Conservation (phyloP, 1,284 basidiomycete genomes). For the Inonotus obliquus region DNA sequence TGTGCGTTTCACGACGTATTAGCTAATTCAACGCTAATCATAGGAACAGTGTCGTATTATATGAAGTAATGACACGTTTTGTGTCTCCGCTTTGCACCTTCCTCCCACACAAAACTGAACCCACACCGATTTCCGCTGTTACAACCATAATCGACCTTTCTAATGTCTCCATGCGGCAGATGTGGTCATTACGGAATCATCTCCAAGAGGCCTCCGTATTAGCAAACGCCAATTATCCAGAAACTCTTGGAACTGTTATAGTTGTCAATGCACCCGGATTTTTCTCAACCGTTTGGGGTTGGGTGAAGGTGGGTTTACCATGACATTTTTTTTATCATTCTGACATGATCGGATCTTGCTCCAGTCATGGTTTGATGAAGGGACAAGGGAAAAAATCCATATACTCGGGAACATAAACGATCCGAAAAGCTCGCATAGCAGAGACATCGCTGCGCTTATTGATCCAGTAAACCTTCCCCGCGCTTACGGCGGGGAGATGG, state of each 20-base stretch:
- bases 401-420: constrained; percentile 46
- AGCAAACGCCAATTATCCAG: constrained; percentile 76
- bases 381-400: constrained; percentile 66
- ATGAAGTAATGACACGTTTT: constrained; percentile 65
- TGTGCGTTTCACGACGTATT: constrained; percentile 42
- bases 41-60: constrained; percentile 43
- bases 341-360: neutral
- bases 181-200: constrained; percentile 66
- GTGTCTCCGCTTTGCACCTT: constrained; percentile 58
- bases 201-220: constrained; percentile 69
- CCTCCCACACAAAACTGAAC: constrained; percentile 49
- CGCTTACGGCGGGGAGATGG: constrained; percentile 61
- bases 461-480: constrained; percentile 54
- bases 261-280: constrained; percentile 74
- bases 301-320: constrained; percentile 59
- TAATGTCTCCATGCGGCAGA: constrained; percentile 50
- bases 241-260: constrained; percentile 59
- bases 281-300: constrained; percentile 74
- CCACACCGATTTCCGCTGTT: constrained; percentile 57
- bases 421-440: constrained; percentile 36
- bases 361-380: constrained; percentile 72
- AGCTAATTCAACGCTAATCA: constrained; percentile 12
- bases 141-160: constrained; percentile 73
- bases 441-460: constrained; percentile 48
- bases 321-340: neutral